These are phyloP conservation scores for Lolium perenne DNA, from an alignment of 176 grass and related monocot species.

Conservation along the genomic window DNA sequence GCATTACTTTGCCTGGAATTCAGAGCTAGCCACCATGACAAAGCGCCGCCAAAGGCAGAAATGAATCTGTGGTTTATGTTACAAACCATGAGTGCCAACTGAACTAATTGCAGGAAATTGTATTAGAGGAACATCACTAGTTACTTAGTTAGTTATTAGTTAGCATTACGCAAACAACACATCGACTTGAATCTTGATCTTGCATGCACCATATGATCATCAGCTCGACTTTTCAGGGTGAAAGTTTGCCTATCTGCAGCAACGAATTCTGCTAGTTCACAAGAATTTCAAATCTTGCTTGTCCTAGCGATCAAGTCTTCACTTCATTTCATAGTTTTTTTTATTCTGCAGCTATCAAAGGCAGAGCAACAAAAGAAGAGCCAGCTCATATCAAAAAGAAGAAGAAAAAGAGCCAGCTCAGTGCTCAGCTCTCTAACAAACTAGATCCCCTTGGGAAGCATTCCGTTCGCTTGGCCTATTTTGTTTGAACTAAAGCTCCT, in stretches of 20 bases:
- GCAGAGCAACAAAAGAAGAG: slow-evolving; percentile 22
- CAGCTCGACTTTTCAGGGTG: too few relatives aligned
- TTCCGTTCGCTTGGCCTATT: too few relatives aligned
- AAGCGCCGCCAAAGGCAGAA: background rate
- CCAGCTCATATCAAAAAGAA: background rate
- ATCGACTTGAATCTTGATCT: too few relatives aligned
- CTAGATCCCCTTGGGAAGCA: background rate
- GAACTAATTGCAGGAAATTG: too few relatives aligned
- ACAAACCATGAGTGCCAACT: too few relatives aligned
- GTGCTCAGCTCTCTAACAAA: background rate
- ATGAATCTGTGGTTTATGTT: background rate
- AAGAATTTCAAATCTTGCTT: background rate
- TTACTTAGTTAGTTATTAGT: too few relatives aligned
- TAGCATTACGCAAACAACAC: too few relatives aligned
- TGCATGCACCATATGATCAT: too few relatives aligned
- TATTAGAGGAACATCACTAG: too few relatives aligned
- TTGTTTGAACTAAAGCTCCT: too few relatives aligned
- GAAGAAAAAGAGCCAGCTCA: too few relatives aligned
- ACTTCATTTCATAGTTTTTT: background rate
- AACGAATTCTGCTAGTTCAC: background rate
- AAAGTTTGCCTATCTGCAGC: too few relatives aligned
- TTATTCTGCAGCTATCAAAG: background rate
- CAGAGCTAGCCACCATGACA: background rate
- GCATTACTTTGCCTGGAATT: background rate
- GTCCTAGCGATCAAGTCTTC: background rate